A percentile compares a stretch with the other conserved stretches of the same genome.
Conservation (phyloP, 1,284 basidiomycete species). For the Tremellales sp. region DNA sequence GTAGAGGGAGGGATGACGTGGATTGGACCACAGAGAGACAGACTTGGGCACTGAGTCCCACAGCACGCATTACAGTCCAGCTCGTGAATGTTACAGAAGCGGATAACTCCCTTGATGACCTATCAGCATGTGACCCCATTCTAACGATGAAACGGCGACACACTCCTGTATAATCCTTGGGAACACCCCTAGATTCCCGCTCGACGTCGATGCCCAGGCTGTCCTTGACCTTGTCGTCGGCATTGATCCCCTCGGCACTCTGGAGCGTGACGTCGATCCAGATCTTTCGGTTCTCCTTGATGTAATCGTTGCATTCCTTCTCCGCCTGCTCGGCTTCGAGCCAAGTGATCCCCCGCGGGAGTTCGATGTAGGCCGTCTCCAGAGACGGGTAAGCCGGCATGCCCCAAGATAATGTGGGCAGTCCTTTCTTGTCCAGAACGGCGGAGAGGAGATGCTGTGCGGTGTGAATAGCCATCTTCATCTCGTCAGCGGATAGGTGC, state of each 20-base stretch:
- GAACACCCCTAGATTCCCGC: constrained; percentile 65
- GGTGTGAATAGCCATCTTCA: constrained; percentile 77
- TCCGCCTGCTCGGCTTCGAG: constrained; percentile 65
- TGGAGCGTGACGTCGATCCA: constrained; percentile 42
- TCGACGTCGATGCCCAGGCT: constrained; percentile 50
- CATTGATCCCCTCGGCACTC: constrained; percentile 13
- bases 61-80: constrained; percentile 79
- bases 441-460: constrained; percentile 80
- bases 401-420: constrained; percentile 78
- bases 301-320: constrained; percentile 61
- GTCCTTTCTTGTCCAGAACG: constrained; percentile 63
- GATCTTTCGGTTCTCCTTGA: constrained; percentile 37
- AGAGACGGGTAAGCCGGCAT: constrained; percentile 55
- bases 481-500: neutral
- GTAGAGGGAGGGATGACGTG: constrained; percentile 47
- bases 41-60: constrained; percentile 62
- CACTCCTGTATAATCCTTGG: constrained; percentile 46
- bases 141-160: constrained; percentile 14
- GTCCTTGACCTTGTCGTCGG: constrained; percentile 21
- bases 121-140: neutral
- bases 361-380: constrained; percentile 70
- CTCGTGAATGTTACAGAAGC: constrained; percentile 73
- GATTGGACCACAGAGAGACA: constrained; percentile 39
- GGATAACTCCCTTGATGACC: constrained; percentile 59
- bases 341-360: constrained; percentile 63